Conservation (phyloP, 345 rosid species). For the Syzygium oleosum region DNA sequence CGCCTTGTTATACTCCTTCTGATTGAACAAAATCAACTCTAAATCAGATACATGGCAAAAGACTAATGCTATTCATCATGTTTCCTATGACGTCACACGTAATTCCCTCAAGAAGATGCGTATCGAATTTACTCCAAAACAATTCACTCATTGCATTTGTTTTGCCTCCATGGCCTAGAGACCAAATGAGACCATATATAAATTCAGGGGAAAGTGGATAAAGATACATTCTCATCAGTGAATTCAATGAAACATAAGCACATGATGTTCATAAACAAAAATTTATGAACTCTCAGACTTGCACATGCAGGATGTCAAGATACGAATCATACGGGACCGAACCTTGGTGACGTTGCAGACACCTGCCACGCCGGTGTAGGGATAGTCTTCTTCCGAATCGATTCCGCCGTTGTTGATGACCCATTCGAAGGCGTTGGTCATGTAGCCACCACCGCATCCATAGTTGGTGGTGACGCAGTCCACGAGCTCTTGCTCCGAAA, state of each 20-base stretch:
- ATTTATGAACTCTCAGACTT: neutral
- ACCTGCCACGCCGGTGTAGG: conserved; percentile 44
- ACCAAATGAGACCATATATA: no score
- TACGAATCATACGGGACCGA: neutral
- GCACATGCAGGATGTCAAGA: neutral
- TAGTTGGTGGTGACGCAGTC: conserved; percentile 47
- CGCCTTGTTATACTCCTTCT: conserved; percentile 32
- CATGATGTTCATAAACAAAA: neutral
- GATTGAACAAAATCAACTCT: neutral
- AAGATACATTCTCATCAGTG: no score
- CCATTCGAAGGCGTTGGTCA: conserved; percentile 77
- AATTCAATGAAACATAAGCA: no score
- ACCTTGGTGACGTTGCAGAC: conserved; percentile 56
- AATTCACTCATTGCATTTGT: neutral
- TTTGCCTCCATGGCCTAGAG: no score
- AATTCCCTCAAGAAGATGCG: neutral
- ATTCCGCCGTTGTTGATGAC: conserved; percentile 52
- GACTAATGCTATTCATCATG: neutral
- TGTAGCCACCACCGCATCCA: conserved; percentile 64
- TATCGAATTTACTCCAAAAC: neutral
- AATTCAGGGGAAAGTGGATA: no score
- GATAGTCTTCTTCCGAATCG: conserved; percentile 41
- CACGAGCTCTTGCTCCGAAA: conserved; percentile 73
- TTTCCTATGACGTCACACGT: neutral
- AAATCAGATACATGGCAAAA: neutral